Base-by-base conservation (phyloP, 139 green algal genomes). In the Raphidocelis subcapitata region DNA sequence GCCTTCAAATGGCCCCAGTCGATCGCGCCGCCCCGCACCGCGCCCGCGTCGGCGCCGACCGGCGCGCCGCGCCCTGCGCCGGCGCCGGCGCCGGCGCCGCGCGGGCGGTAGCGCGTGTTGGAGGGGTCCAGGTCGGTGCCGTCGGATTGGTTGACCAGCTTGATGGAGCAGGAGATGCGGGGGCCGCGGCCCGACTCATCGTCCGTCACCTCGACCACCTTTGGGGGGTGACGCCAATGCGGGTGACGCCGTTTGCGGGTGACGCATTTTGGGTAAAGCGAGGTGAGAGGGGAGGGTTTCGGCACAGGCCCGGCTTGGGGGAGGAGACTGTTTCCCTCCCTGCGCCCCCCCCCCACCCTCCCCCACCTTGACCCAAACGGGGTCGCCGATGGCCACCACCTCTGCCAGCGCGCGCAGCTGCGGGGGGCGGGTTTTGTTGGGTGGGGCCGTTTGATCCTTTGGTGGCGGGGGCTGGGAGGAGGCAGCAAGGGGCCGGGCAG, bases 161-260 rank as follows among this genome's bases (percentile, higher is more conserved):
- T 92, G 51, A 94, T 89, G 47, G 81, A 89, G 80, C 85, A 91
- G 29, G 81, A 81, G 49, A 94, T 84, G 79, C 89, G 89, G 46
- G 71, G 81, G 5, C 84, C 80, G 1, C 75, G 44, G 8, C 73
- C 70, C 12, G 37, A 67, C 1, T 65, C 81, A 37, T 83, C 66
- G 33, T 88, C 82, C 1, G 62, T 46, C 31, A 87, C 79, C 54
- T 82, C 77, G 8, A 91, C 81, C 65, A 93, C 86, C 73, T 85
- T n/a, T n/a, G n/a, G n/a, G n/a, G n/a, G n/a, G n/a, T n/a, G n/a
- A n/a, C n/a, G n/a, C n/a, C n/a, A n/a, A n/a, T n/a, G n/a, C n/a
- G n/a, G 41, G 41, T 49, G 41, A 49, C 41, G 41, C 41, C 41
- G 41, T 49, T 49, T 49, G 8, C 8, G 41, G 41, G 41, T 49